Percentiles rank a stretch among this genome's conserved stretches.
These are phyloP conservation scores for Brassica juncea DNA, from an alignment of 345 rosid species.

Conservation along the genomic window DNA sequence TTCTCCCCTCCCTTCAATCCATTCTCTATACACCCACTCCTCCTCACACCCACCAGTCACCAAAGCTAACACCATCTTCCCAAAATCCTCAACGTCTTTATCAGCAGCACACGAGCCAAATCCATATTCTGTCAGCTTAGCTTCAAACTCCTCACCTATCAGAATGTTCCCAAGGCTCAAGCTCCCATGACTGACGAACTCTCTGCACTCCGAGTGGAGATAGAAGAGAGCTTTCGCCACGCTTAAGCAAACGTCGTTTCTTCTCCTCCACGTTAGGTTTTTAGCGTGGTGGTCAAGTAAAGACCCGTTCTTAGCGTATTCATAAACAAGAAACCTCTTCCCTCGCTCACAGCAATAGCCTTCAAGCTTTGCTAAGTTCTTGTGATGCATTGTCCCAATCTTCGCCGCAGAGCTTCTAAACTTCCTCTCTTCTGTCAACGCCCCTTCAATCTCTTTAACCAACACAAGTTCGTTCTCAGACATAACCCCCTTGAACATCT, in stretches of 20 bases:
- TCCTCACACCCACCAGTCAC: constrained; percentile 51
- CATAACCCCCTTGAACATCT: constrained; percentile 64
- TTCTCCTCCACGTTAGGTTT: constrained; percentile 67
- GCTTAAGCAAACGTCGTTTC: constrained; percentile 55
- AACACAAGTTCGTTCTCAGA: constrained; percentile 53
- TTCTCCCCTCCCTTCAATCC: constrained; percentile 55
- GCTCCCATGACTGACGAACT: constrained; percentile 75
- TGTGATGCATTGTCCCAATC: constrained; percentile 80
- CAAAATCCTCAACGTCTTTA: constrained; percentile 74
- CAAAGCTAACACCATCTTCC: constrained; percentile 53
- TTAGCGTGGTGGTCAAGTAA: constrained; percentile 57
- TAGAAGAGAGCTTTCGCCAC: constrained; percentile 74
- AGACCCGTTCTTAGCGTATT: constrained; percentile 61
- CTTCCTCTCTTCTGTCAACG: constrained; percentile 56
- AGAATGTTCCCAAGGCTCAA: constrained; percentile 67
- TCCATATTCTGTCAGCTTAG: constrained; percentile 73
- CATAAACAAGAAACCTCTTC: constrained; percentile 65
- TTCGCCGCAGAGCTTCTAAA: constrained; percentile 65
- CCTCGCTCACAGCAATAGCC: constrained; percentile 72
- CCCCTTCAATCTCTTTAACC: constrained; percentile 54
- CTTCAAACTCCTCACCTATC: constrained; percentile 62
- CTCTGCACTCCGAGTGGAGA: constrained; percentile 76
- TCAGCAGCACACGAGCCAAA: constrained; percentile 53
- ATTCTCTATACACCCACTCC: constrained; percentile 59
- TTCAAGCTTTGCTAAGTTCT: constrained; percentile 63